Conservation (phyloP, 164 flowering plant genomes). For the Kingdonia uniflora region DNA sequence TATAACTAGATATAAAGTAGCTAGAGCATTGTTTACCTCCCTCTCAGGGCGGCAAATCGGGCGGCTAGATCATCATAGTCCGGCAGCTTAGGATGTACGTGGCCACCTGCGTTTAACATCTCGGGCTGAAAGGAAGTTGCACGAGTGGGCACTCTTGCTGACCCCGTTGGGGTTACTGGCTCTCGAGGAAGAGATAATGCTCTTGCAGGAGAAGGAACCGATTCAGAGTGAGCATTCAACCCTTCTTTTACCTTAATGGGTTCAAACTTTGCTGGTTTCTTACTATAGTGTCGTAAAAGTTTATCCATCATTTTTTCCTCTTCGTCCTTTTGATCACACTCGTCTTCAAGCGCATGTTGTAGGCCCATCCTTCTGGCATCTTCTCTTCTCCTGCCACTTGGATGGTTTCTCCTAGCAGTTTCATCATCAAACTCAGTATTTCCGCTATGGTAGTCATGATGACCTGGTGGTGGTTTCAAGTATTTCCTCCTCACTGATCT, state of each 20-base stretch:
- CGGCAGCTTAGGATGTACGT: slow-evolving; percentile 60
- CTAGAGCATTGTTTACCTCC: slow-evolving; percentile 10
- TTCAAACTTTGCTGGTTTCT: slow-evolving; percentile 44
- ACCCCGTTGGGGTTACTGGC: slow-evolving; percentile 29
- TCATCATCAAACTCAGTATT: slow-evolving; percentile 19
- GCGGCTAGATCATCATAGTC: slow-evolving; percentile 55
- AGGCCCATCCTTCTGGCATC: slow-evolving; percentile 36
- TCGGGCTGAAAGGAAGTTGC: slow-evolving; percentile 53
- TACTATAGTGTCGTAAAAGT: slow-evolving; percentile 66
- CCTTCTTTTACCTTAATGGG: slow-evolving; percentile 23
- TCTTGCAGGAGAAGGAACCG: slow-evolving; percentile 28
- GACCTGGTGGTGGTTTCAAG: slow-evolving; percentile 28
- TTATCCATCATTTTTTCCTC: slow-evolving; percentile 71
- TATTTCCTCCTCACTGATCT: slow-evolving; percentile 50
- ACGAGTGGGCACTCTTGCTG: slow-evolving; percentile 36
- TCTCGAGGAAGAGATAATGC: slow-evolving; percentile 61
- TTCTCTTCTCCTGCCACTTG: slow-evolving; percentile 49
- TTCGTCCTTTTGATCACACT: slow-evolving; percentile 30
- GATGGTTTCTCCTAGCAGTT: slow-evolving; percentile 15
- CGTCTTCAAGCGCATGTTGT: slow-evolving; percentile 39
- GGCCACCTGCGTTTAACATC: slow-evolving; percentile 12
- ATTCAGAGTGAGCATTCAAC: slow-evolving; percentile 21
- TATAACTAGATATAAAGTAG: too few species aligned
- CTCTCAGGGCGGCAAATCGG: slow-evolving; percentile 56
- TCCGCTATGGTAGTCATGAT: slow-evolving; percentile 10